A percentile compares a stretch with the other conserved stretches of the same genome.
Conservation (phyloP, 306 rosid species). For the barrel medic (Medicago truncatula) region DNA sequence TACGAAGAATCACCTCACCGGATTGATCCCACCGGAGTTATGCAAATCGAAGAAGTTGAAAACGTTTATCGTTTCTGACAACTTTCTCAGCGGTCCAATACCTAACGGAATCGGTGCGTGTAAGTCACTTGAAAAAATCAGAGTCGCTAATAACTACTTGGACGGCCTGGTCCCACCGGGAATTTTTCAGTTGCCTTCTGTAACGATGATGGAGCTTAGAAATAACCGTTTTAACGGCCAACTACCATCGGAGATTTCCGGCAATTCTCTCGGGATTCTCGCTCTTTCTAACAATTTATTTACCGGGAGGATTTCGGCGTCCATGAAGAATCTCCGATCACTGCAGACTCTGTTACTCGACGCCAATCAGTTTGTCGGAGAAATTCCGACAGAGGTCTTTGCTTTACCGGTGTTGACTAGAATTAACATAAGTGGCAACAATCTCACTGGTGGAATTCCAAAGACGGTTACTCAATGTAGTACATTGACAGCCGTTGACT, state of each 20-base stretch:
- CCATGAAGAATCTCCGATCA: constrained; percentile 50
- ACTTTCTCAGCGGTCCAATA: constrained; percentile 71
- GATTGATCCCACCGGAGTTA: constrained; percentile 65
- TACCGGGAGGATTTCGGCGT: constrained; percentile 66
- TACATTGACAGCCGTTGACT: constrained; percentile 59
- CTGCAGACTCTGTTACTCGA: constrained; percentile 64
- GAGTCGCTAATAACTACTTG: constrained; percentile 60
- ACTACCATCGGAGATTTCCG: constrained; percentile 59
- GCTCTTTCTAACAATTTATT: constrained; percentile 58
- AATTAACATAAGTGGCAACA: constrained; percentile 70
- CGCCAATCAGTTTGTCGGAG: constrained; percentile 56
- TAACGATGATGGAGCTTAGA: constrained; percentile 48
- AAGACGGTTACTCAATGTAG: constrained; percentile 45
- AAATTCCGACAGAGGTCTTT: constrained; percentile 61
- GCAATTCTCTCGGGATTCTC: constrained; percentile 50
- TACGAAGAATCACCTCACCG: constrained; percentile 66
- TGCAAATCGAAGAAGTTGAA: constrained; percentile 62
- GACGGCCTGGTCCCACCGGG: constrained; percentile 68
- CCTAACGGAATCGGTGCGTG: constrained; percentile 69
- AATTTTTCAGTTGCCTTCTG: constrained; percentile 59
- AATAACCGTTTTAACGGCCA: constrained; percentile 63
- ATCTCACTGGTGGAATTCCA: constrained; percentile 62
- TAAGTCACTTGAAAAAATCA: constrained; percentile 55
- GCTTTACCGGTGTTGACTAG: constrained; percentile 31
- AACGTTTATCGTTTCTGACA: constrained; percentile 56